A percentile compares a stretch with the other conserved stretches of the same genome.
phyloP scores from a whole-genome alignment of 345 rosid genomes.

The Acer campestre region DNA sequence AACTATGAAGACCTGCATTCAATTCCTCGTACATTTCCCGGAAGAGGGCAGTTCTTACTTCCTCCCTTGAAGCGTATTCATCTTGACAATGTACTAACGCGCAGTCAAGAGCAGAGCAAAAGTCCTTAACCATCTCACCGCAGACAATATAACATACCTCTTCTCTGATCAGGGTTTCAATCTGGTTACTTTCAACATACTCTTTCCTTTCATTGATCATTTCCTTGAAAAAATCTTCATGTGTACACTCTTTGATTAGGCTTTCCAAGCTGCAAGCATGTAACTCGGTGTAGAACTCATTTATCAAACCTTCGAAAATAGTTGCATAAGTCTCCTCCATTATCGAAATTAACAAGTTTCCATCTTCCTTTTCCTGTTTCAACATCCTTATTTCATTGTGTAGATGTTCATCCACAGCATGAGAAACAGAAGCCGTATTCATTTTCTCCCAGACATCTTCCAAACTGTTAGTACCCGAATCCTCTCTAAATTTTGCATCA shows the following conservation, averaged over 20 bases:
- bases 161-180: conserved; percentile 20
- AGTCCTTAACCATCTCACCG: conserved; percentile 20
- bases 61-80: conserved; percentile 23
- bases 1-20: conserved; percentile 26
- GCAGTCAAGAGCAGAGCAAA: neutral
- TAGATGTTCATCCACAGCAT: conserved; percentile 27
- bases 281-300: conserved; percentile 24
- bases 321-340: conserved; percentile 45
- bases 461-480: conserved; percentile 20
- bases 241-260: no score
- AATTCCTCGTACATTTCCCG: conserved; percentile 30
- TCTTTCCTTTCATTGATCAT: conserved; percentile 25
- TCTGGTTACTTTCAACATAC: conserved; percentile 22
- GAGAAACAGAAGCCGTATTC: conserved; percentile 28
- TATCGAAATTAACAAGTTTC: conserved; percentile 28
- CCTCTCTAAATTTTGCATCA: conserved; percentile 3
- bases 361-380: conserved; percentile 46
- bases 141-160: conserved; percentile 23
- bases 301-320: conserved; percentile 34
- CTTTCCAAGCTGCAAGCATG: conserved; percentile 14
- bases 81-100: conserved; percentile 1
- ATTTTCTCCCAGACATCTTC: conserved; percentile 50
- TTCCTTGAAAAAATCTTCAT: conserved; percentile 18
- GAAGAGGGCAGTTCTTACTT: conserved; percentile 14
- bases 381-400: conserved; percentile 26